phyloP scores from a whole-genome alignment of 805 yeast species.

The Phaffomyces opuntiae region DNA sequence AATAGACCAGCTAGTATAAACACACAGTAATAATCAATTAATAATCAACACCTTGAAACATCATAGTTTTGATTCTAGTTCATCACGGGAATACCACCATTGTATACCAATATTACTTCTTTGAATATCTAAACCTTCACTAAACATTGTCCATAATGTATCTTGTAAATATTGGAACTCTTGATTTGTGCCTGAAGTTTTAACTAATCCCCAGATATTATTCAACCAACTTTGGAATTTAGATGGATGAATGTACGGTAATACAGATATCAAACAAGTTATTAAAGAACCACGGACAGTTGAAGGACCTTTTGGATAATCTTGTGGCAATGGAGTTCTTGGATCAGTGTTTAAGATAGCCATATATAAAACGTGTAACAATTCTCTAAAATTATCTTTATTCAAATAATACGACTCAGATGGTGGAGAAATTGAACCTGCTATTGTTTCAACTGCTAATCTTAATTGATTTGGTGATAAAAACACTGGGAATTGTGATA shows the following conservation, averaged over 20 bases:
- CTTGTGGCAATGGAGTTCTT: conserved; percentile 23
- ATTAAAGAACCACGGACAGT: conserved; percentile 42
- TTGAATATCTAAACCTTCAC: conserved; percentile 52
- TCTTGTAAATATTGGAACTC: conserved; percentile 35
- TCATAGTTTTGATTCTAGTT: conserved; percentile 7
- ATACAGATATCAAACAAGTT: conserved; percentile 38
- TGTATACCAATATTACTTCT: conserved; percentile 45
- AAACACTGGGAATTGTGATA: conserved; percentile 48
- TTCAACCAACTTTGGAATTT: conserved; percentile 41
- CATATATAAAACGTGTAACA: conserved; percentile 36
- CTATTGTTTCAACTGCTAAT: conserved; percentile 50
- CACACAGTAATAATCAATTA: not conserved
- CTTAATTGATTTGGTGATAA: conserved; percentile 49
- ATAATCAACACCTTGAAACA: not conserved
- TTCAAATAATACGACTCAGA: conserved; percentile 26
- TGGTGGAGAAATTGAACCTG: conserved; percentile 36
- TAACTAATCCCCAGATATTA: conserved; percentile 31
- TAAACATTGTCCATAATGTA: conserved; percentile 45
- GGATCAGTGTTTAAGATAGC: conserved; percentile 32
- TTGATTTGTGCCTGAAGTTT: conserved; percentile 23
- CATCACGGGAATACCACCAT: conserved; percentile 53
- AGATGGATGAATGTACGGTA: conserved; percentile 44
- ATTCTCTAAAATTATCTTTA: conserved; percentile 24
- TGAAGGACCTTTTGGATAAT: conserved; percentile 19
- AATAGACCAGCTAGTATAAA: conserved; percentile 6